Base-by-base conservation (phyloP, 208 protist genomes). In the Trypanosoma caninum region DNA sequence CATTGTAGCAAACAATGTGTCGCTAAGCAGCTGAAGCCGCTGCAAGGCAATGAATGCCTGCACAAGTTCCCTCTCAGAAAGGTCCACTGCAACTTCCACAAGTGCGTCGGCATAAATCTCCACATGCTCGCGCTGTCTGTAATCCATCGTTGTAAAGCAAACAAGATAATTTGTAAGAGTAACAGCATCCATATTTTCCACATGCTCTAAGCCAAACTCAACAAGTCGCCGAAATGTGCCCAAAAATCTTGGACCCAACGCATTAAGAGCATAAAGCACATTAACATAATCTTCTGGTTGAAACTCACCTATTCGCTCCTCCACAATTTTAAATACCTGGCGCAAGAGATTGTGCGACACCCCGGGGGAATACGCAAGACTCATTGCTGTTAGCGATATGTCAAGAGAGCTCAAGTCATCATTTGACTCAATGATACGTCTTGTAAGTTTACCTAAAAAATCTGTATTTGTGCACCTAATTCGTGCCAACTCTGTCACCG, bases 31-130 rank as follows among this genome's bases (percentile, higher is more conserved):
- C 27, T 78, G 37, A n/a, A 95, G 72, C 20, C 64, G 70, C 30
- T 91, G 80, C 16, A 91, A 48, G 0, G 85, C 81, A 20, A 91
- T 59, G 47, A 93, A 82, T 11, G 85, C 76, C 38, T 89, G 76
- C 11, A 93, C 82, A n/a, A 95, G 64, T 7, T 89, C 69, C 2
- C 22, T 56, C 54, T 95, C 79, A 23, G 62, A 60, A 10, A 95
- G 71, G 48, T 95, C 85, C 30, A 22, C 51, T 2, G 84, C 65
- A 2, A 89, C 75, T 22, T 93, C 81, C 20, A 95, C 75, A 8
- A 95, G 63, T 3, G 89, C 85, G 59, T 95, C 89, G 0, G 83
- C 85, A 55, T 87, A 93, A 57, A 95, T 93, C 38, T 95, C 89
- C 9, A 95, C 48, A 60, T 95, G 89, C 44, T 84, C 81, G 11